These are phyloP conservation scores for Ophiorrhiza pumila DNA, from an alignment of 257 asterid species.

Conservation along the genomic window DNA sequence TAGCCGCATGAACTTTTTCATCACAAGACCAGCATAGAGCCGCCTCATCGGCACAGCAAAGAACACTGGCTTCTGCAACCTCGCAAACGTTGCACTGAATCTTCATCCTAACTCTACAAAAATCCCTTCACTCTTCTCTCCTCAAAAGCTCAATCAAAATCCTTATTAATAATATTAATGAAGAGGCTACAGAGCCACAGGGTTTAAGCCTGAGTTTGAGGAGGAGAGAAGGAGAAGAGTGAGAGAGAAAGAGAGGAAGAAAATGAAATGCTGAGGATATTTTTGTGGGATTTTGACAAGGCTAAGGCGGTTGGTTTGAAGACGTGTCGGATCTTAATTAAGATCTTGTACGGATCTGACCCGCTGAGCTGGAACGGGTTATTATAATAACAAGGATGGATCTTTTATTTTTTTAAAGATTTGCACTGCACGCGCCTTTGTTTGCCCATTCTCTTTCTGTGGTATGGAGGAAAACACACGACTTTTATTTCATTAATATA, in stretches of 20 bases:
- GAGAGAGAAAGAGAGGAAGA: not conserved
- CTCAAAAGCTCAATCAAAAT: not conserved
- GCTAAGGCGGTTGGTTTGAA: constrained; percentile 19
- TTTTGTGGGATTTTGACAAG: constrained; percentile 10
- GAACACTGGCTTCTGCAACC: constrained; percentile 68
- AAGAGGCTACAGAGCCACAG: not conserved
- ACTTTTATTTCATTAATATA: no score
- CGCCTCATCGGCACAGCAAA: constrained; percentile 93
- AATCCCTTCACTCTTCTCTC: not conserved
- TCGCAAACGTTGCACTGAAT: constrained; percentile 87
- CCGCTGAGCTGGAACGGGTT: constrained; percentile 25
- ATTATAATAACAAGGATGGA: not conserved
- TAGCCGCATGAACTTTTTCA: constrained; percentile 70
- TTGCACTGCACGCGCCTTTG: constrained; percentile 17
- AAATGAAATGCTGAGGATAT: not conserved
- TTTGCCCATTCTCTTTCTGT: not conserved
- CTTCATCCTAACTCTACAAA: constrained; percentile 44
- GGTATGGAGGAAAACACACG: no score
- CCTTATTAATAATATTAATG: no score
- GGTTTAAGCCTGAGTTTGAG: constrained; percentile 4
- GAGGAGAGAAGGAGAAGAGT: no score
- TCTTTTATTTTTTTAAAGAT: not conserved
- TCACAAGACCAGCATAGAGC: constrained; percentile 73
- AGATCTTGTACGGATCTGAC: constrained; percentile 16
- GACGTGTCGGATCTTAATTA: constrained; percentile 23